Base-by-base conservation (phyloP, 371 early-diverging fungal genomes). In the Batkoa obscura region DNA sequence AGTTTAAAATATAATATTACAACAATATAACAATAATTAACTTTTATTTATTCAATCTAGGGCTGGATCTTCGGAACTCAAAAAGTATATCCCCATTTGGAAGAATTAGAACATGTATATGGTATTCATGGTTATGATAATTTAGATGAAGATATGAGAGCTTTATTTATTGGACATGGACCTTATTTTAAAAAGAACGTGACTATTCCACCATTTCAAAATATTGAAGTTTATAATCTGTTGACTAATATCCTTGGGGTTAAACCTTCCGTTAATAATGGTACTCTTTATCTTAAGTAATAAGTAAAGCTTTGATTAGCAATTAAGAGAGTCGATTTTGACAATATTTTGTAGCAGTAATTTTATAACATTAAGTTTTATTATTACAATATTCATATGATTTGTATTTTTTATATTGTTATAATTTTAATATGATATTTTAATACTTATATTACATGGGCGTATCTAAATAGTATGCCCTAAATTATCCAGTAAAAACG, bases 91-190 rank as follows among this genome's bases (percentile, higher is more conserved):
- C 55, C 67, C 1, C 41, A 35, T 17, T 17, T 47, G n/a, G 47
- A 50, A 30, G 50, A 63, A 31, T 57, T 60, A 4, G 64, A 66
- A 46, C 59, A 62, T 9, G 66, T 70, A 2, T 62, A 66, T 0
- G 93, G 90, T 2, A 73, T 78, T 17, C 93, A 93, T 67, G 96
- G 96, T 0, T 94, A 89, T 66, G 86, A 91, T 62, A 79, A 84
- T 62, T 50, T 73, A 52, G 68, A 74, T 17, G 69, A 67, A 1
- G 81, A 84, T 23, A 94, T 94, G 93, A 75, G 81, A 2, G 89
- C 90, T 9, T 78, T 88, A 32, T 93, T 94, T 62, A 61, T 90
- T 58, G 93, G 88, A 1, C 61, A 65, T 23, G 93, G 93, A 0
- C 90, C 90, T 39, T 42, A 52, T 34, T 42, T 55, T 23, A 33